Conservation (phyloP, 352 stramenopile species). For the Halophytophthora polymorphica region DNA sequence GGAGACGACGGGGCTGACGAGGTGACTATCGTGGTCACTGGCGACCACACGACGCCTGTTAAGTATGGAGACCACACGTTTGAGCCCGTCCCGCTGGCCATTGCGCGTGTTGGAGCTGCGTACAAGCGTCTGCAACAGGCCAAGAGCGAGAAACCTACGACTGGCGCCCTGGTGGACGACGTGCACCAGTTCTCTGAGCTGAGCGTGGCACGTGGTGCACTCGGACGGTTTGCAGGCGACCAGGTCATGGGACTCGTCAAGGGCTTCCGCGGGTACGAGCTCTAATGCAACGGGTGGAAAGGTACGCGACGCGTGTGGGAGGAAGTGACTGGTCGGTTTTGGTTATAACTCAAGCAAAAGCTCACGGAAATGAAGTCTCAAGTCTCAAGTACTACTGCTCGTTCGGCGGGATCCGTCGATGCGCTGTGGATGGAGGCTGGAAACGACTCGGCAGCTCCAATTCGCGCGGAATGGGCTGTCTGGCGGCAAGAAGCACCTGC, state of each 20-base stretch:
- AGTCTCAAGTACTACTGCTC: not conserved
- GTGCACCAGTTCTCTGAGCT: constrained; percentile 69
- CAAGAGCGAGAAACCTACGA: constrained; percentile 10
- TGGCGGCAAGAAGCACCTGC: constrained; percentile 38
- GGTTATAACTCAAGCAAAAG: not conserved
- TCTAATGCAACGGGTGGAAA: constrained; percentile 28
- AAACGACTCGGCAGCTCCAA: constrained; percentile 43
- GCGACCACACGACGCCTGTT: constrained; percentile 84
- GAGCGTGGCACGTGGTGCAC: constrained; percentile 54
- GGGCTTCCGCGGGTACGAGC: constrained; percentile 49
- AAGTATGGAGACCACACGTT: constrained; percentile 88
- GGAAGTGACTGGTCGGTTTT: not conserved
- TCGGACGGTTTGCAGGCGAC: constrained; percentile 81
- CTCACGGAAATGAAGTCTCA: constrained; percentile 1
- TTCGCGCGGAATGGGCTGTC: constrained; percentile 44
- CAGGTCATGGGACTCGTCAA: constrained; percentile 86
- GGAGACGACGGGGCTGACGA: constrained; percentile 33
- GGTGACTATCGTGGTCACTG: constrained; percentile 82
- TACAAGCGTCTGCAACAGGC: constrained; percentile 26
- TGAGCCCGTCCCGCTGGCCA: constrained; percentile 80
- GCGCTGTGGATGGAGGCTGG: constrained; percentile 6
- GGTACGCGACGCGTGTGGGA: not conserved
- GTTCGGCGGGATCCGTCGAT: not conserved
- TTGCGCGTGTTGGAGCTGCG: constrained; percentile 47
- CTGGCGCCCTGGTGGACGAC: constrained; percentile 38